Conservation (phyloP, 176 grass and related monocot species). For the Cenchrus purpureus region DNA sequence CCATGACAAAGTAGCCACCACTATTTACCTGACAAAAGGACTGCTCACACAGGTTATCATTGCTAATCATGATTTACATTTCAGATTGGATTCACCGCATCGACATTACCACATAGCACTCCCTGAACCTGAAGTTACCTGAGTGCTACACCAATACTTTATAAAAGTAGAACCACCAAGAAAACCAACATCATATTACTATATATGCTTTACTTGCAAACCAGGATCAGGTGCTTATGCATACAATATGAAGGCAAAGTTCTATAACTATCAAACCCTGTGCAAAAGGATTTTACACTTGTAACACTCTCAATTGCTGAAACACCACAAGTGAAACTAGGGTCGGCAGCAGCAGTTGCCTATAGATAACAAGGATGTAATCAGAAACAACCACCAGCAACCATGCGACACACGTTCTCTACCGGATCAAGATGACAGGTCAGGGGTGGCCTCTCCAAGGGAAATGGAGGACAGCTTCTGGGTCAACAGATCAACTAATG, state of each 20-base stretch:
- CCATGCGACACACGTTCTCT: neutral
- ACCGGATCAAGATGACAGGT: constrained; percentile 10
- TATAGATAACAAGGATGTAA: constrained; percentile 38
- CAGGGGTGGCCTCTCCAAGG: constrained; percentile 16
- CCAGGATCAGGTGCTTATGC: neutral
- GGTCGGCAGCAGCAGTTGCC: neutral
- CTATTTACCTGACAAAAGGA: neutral
- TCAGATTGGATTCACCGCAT: neutral
- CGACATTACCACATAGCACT: too few relatives aligned
- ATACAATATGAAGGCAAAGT: neutral
- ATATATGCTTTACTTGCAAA: constrained; percentile 14
- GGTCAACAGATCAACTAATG: constrained; percentile 24
- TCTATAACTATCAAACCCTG: neutral
- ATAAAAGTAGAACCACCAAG: neutral
- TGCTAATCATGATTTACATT: neutral
- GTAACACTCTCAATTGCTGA: neutral
- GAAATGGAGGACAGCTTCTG: constrained; percentile 48
- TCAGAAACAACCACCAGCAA: constrained; percentile 25
- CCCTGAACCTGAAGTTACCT: neutral
- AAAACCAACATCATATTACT: neutral
- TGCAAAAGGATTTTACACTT: constrained; percentile 31
- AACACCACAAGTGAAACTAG: constrained; percentile 5
- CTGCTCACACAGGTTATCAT: neutral
- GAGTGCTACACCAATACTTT: neutral
- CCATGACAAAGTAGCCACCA: neutral